These are phyloP conservation scores for Nitzschia sp. DNA, from an alignment of 108 stramenopile genomes.

Conservation along the genomic window DNA sequence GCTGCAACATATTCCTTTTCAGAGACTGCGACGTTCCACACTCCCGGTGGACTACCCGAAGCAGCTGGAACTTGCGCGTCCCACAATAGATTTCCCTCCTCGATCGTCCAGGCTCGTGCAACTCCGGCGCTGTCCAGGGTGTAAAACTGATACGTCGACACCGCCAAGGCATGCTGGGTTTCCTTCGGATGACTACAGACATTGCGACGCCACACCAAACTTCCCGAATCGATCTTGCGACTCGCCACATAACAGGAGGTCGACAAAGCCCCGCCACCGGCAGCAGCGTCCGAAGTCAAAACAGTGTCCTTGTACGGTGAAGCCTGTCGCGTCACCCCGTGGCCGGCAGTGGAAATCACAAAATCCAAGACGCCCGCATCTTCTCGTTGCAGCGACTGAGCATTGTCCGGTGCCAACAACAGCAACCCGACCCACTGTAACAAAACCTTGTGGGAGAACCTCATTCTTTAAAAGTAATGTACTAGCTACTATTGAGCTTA, in stretches of 20 bases:
- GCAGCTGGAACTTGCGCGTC: slow-evolving; percentile 33
- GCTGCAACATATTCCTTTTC: slow-evolving; percentile 14
- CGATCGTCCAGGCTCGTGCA: slow-evolving; percentile 51
- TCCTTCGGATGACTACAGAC: slow-evolving; percentile 45
- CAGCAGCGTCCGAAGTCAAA: slow-evolving; percentile 39
- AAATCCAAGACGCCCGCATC: slow-evolving; percentile 81
- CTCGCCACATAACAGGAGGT: slow-evolving; percentile 58
- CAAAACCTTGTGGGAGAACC: no score
- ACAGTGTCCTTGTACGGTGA: slow-evolving; percentile 4
- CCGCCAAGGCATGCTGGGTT: slow-evolving; percentile 23
- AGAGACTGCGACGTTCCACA: slow-evolving; percentile 8
- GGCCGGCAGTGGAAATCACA: slow-evolving; percentile 71
- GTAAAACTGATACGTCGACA: slow-evolving; percentile 15
- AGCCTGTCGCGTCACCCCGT: slow-evolving; percentile 43
- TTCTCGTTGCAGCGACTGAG: slow-evolving; percentile 44
- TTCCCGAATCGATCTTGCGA: slow-evolving; percentile 44
- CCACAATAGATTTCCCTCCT: slow-evolving; percentile 44
- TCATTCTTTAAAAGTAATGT: no score
- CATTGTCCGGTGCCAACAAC: neutral
- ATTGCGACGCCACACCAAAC: slow-evolving; percentile 66
- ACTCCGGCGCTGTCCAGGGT: slow-evolving; percentile 52
- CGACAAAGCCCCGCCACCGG: neutral
- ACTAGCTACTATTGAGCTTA: no score
- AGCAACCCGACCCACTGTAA: no score
- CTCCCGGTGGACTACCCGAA: slow-evolving; percentile 1